Evolutionary conservation across 495 filamentous ascomycete genomes (phyloP).

Genomic region (Collariella sp.): DNA sequence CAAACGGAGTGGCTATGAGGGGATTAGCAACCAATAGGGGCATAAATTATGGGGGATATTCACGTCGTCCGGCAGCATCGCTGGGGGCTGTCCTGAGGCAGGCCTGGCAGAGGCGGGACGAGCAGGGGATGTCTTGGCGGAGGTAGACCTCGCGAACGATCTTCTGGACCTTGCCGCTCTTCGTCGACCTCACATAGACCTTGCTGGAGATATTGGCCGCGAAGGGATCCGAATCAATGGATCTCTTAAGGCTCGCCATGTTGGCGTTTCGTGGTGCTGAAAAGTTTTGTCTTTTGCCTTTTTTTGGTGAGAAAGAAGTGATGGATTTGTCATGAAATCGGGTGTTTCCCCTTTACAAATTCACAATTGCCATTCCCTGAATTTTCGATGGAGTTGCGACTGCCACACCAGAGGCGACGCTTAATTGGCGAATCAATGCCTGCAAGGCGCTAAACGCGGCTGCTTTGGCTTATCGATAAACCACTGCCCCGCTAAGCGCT

Average conservation of each 20-base stretch:
- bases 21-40: constrained; percentile 18
- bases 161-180: constrained; percentile 94
- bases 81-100: constrained; percentile 64
- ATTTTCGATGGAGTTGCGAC: constrained; percentile 8
- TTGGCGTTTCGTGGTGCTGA: not conserved
- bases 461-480: constrained; percentile 12
- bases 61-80: constrained; percentile 71
- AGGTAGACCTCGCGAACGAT: constrained; percentile 95
- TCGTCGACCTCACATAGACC: constrained; percentile 85
- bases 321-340: not conserved
- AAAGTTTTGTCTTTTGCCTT: not conserved
- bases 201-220: constrained; percentile 81
- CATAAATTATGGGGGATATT: constrained; percentile 11
- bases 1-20: constrained; percentile 59
- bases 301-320: not conserved
- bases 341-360: too few relatives aligned
- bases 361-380: not conserved
- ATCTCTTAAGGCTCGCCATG: constrained; percentile 86
- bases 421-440: constrained; percentile 17
- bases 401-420: not conserved
- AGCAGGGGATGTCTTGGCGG: constrained; percentile 94
- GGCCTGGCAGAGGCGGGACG: constrained; percentile 71
- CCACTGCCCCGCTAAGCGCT: not conserved
- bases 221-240: constrained; percentile 56
- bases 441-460: constrained; percentile 8